Conservation (phyloP, 2,329 filamentous ascomycete genomes). For the Dissoconium aciculare region DNA sequence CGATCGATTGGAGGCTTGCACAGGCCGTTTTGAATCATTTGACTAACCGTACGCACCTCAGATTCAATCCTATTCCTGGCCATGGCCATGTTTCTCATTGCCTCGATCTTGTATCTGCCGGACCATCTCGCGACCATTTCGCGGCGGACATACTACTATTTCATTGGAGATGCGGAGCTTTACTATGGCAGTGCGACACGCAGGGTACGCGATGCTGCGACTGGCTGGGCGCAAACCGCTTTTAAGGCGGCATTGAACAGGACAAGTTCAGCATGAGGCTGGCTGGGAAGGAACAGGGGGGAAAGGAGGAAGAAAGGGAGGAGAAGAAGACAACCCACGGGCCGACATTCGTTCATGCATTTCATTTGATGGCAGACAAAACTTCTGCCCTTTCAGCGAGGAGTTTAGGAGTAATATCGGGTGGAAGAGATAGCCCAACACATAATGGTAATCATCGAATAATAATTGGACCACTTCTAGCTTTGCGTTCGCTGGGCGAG, state of each 20-base stretch:
- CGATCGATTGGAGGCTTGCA: too few species aligned
- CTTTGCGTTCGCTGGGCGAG: too few species aligned
- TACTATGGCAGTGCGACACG: conserved; percentile 11
- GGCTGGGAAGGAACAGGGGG: conserved; percentile 5
- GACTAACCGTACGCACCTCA: conserved; percentile 27
- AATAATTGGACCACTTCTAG: too few species aligned
- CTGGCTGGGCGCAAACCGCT: conserved; percentile 13
- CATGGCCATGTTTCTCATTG: conserved; percentile 71
- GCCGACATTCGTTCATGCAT: too few species aligned
- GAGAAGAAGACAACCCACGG: conserved; percentile 3
- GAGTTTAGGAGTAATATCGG: conserved; percentile 4
- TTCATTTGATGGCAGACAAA: too few species aligned
- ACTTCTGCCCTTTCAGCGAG: too few species aligned
- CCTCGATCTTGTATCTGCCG: conserved; percentile 80
- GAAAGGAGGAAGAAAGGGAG: conserved; percentile 3
- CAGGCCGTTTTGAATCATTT: neutral
- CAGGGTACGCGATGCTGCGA: conserved; percentile 11
- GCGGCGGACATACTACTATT: conserved; percentile 86
- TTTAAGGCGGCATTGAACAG: conserved; percentile 13
- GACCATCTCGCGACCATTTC: conserved; percentile 74
- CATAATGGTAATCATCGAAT: too few species aligned
- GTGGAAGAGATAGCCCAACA: too few species aligned
- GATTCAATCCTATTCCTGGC: conserved; percentile 87
- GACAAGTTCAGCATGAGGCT: conserved; percentile 7
- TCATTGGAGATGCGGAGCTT: conserved; percentile 50